These are phyloP conservation scores for Kalaharituber pfeilii DNA, from an alignment of 2,329 filamentous ascomycete species.

Conservation along the genomic window DNA sequence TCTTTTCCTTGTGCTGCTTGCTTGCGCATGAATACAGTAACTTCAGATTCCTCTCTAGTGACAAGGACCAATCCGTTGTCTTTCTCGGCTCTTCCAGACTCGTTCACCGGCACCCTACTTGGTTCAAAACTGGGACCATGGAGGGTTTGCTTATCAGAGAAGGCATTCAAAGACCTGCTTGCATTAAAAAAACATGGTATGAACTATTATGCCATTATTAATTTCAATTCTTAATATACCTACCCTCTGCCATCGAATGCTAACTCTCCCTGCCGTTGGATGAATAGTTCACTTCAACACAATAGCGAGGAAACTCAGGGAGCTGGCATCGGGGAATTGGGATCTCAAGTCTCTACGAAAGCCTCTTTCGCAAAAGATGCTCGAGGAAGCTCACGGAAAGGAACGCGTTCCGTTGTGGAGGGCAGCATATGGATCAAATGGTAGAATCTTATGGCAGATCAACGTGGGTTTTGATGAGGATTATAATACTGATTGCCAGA, in stretches of 20 bases:
- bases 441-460: background rate
- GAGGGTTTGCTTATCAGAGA: background rate
- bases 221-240: no score
- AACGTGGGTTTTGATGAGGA: background rate
- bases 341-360: background rate
- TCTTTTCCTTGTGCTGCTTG: background rate
- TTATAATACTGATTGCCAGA: background rate
- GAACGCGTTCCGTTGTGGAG: background rate
- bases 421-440: background rate
- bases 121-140: background rate
- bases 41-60: background rate
- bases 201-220: no score
- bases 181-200: background rate
- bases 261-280: no score
- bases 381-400: background rate
- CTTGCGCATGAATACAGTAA: background rate
- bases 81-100: background rate
- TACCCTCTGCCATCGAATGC: background rate
- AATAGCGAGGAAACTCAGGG: background rate
- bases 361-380: background rate
- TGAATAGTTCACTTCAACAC: background rate
- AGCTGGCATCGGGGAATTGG: background rate
- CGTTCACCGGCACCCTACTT: background rate
- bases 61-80: no score
- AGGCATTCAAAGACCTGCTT: background rate